Evolutionary conservation across 1,284 basidiomycete genomes (phyloP), one percentile per base, ranked within the genome.

Genomic region (Moesziomyces sp.): DNA sequence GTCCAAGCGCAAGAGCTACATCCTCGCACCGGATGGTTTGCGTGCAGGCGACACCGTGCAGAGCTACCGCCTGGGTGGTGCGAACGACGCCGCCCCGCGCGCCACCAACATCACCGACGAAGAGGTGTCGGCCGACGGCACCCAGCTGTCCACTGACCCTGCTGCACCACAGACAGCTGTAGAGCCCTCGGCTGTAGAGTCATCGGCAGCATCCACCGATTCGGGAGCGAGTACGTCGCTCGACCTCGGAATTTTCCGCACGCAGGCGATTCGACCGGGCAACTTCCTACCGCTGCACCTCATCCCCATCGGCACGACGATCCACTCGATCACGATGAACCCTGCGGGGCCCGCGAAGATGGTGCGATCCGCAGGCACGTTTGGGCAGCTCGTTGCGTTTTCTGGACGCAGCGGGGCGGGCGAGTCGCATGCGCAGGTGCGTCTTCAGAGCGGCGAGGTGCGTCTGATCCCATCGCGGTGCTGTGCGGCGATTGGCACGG

Each of bases 241-340:
- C 52, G 92, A 93, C 85, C 48, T 97, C 42, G 94, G 94, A 87
- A 87, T 94, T 45, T 89, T 98, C 51, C 91, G 95, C 43, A 90
- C 92, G 1, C 86, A 91, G 77, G 94, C 93, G 1, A 87, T 98
- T 83, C 92, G 92, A 83, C 91, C 93, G 0, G 96, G 96, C 46
- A 98, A 99, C 82, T 94, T 96, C 53, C 89, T 99, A 16, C 95
- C 94, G 0, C 87, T 99, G 54, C 90, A 91, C 55, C 89, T 97
- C 69, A 94, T 98, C 74, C 96, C 96, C 0, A 89, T 92, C 30
- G 94, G 95, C 18, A 97, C 94, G 7, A 89, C 91, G 79, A 90
- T 98, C 65, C 94, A 98, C 87, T 92, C 90, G 81, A 88, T 99
- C 71, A 88, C 92, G 0, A 89, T 97, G 56, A 86, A 89, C 48